phyloP scores from a whole-genome alignment of 2,329 filamentous ascomycete genomes.

The Simplicillium aogashimaense region DNA sequence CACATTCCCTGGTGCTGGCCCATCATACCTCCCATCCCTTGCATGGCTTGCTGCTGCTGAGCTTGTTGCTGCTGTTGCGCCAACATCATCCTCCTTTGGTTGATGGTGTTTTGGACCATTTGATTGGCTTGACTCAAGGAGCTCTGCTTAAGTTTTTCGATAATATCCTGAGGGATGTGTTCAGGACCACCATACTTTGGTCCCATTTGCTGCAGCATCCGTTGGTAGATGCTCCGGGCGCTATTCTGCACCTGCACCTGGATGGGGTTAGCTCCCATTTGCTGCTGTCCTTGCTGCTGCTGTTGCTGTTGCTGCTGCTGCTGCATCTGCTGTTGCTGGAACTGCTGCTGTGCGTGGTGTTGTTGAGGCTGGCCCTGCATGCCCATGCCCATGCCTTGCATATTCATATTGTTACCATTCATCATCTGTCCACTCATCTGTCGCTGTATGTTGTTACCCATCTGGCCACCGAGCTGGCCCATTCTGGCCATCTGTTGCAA shows the following conservation, averaged over 20 bases:
- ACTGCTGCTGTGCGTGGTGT: slow-evolving; percentile 13
- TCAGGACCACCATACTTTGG: slow-evolving; percentile 29
- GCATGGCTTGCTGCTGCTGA: slow-evolving; percentile 32
- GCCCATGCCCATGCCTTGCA: slow-evolving; percentile 21
- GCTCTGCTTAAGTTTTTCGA: slow-evolving; percentile 32
- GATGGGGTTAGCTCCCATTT: slow-evolving; percentile 13
- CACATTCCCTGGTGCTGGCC: slow-evolving; percentile 36
- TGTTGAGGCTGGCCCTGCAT: slow-evolving; percentile 21
- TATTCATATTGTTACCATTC: slow-evolving; percentile 14
- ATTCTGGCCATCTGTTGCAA: slow-evolving; percentile 24
- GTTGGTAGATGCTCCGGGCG: slow-evolving; percentile 26
- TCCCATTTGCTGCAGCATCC: slow-evolving; percentile 22
- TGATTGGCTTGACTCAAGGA: slow-evolving; percentile 29
- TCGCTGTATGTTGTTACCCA: slow-evolving; percentile 27
- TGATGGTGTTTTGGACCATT: slow-evolving; percentile 20
- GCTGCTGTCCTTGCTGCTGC: slow-evolving; percentile 18
- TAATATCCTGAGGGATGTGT: slow-evolving; percentile 34
- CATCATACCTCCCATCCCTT: slow-evolving; percentile 46
- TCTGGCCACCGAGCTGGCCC: slow-evolving; percentile 18
- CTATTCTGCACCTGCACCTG: slow-evolving; percentile 23
- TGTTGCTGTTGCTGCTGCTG: slow-evolving; percentile 17
- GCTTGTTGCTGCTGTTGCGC: slow-evolving; percentile 22
- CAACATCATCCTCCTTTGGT: slow-evolving; percentile 15
- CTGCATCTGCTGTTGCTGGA: slow-evolving; percentile 20
- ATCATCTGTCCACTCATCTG: slow-evolving; percentile 23